These are phyloP conservation scores for Apiospora malaysiana DNA, from an alignment of 2,329 filamentous ascomycete genomes.

Conservation along the genomic window DNA sequence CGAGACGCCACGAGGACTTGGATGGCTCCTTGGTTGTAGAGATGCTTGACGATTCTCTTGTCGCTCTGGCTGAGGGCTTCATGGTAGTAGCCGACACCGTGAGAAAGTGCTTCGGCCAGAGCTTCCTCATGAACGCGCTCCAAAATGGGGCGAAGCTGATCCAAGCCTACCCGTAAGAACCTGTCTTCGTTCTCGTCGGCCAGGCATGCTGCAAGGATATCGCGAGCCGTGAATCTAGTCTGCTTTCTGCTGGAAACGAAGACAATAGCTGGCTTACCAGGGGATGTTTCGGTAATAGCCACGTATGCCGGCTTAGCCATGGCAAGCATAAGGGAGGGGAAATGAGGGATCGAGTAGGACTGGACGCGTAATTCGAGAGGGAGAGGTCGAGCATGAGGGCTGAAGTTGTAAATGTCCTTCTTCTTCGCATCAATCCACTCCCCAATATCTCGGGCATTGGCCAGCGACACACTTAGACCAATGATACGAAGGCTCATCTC, in stretches of 20 bases:
- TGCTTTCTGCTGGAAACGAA: constrained; percentile 96
- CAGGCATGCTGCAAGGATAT: constrained; percentile 85
- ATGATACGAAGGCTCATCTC: constrained; percentile 86
- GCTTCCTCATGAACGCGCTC: constrained; percentile 85
- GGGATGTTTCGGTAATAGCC: constrained; percentile 85
- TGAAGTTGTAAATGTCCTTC: constrained; percentile 99
- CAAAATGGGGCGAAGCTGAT: constrained; percentile 83
- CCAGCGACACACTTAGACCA: constrained; percentile 87
- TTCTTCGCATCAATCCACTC: constrained; percentile 99
- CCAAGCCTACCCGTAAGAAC: constrained; percentile 84
- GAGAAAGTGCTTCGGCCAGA: constrained; percentile 85
- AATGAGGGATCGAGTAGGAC: constrained; percentile 94
- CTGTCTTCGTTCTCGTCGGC: constrained; percentile 92
- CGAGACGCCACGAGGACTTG: constrained; percentile 79
- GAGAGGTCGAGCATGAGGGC: constrained; percentile 85
- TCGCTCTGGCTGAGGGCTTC: constrained; percentile 89
- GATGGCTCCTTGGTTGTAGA: constrained; percentile 88
- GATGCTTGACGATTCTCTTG: constrained; percentile 90
- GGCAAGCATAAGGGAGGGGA: constrained; percentile 96
- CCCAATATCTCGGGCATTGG: constrained; percentile 91
- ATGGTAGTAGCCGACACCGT: constrained; percentile 97
- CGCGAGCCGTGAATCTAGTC: constrained; percentile 82
- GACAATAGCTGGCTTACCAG: constrained; percentile 86
- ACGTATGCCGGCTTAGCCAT: constrained; percentile 96
- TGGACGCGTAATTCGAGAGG: constrained; percentile 94